Conservation (phyloP, 805 yeast genomes). For the Jamesozyma rosinii region DNA sequence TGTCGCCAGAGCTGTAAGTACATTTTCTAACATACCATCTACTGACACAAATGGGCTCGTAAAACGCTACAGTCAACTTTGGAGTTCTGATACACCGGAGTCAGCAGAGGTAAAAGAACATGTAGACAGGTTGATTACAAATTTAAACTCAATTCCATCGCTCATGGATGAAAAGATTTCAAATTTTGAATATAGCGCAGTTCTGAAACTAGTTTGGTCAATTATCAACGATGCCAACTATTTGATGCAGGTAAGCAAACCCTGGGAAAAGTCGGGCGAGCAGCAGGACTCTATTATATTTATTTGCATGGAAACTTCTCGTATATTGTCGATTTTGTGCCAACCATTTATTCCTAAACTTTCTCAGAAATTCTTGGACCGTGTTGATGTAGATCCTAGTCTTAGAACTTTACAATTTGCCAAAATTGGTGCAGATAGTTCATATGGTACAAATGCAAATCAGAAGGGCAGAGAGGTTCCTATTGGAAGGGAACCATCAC, state of each 20-base stretch:
- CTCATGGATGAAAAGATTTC: conserved; percentile 38
- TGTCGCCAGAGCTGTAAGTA: conserved; percentile 37
- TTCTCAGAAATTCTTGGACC: conserved; percentile 46
- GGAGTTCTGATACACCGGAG: conserved; percentile 1
- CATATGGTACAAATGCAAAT: conserved; percentile 54
- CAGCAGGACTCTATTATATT: conserved; percentile 50
- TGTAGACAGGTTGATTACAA: not conserved
- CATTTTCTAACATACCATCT: conserved; percentile 5
- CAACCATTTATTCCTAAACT: conserved; percentile 69
- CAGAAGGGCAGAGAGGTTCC: conserved; percentile 42
- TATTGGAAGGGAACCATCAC: conserved; percentile 26
- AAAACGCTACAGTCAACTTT: not conserved
- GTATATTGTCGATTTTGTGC: conserved; percentile 57
- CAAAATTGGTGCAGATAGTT: conserved; percentile 45
- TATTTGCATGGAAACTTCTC: conserved; percentile 57
- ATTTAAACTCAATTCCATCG: not conserved
- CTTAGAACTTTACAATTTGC: conserved; percentile 40
- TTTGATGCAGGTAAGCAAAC: conserved; percentile 59
- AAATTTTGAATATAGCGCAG: conserved; percentile 45
- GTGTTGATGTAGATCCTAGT: conserved; percentile 43
- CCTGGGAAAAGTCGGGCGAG: conserved; percentile 49
- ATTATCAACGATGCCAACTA: conserved; percentile 52
- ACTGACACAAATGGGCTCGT: conserved; percentile 10
- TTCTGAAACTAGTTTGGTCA: conserved; percentile 51
- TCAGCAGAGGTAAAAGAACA: not conserved